Evolutionary conservation across 352 stramenopile genomes (phyloP), one percentile per base, ranked within the genome.

Genomic region (Phytophthora crassamura): DNA sequence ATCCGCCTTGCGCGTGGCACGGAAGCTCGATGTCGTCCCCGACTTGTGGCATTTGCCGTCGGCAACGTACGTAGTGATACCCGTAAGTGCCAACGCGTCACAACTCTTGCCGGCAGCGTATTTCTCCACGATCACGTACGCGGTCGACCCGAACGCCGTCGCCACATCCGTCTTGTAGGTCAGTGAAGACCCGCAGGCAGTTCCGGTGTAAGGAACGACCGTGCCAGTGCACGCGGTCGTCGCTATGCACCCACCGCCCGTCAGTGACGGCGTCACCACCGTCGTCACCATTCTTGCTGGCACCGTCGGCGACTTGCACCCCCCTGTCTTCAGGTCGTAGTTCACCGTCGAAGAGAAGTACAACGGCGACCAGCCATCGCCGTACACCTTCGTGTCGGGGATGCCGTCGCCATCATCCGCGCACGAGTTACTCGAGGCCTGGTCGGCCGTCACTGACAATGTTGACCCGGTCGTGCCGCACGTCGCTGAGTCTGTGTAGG

Each of bases 21-120:
- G 41, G 11, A 57, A 64, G 35, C 60, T 69, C 8, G 36, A 18
- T 5, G 33, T 10, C 7, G 18, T 6, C 4, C 18, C 38, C 1
- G 45, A 64, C 35, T 53, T 42, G 25, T 69, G 60, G 28, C 60
- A 69, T 6, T 28, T 63, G 5, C 32, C 25, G 30, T 69, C 60
- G 1, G 60, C 60, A 3, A 40, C 6, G 16, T 54, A 68, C 5
- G 52, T 48, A 14, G 38, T 68, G 30, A 68, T 58, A 5, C 36
- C 30, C 5, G 7, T n/a, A 0, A 63, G 38, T 9, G 45, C 8
- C 7, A 1, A 22, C 0, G 15, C 5, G 20, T 38, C 22, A 32
- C 60, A 68, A n/a, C 10, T 40, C 20, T 42, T 34, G 10, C 60
- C 45, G 12, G 49, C 2, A 8, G 11, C 42, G 28, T 67, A 67